A percentile compares a stretch with the other conserved stretches of the same genome.
Evolutionary conservation across 2,329 filamentous ascomycete genomes (phyloP).

Genomic region (Trichoderma harzianum): DNA sequence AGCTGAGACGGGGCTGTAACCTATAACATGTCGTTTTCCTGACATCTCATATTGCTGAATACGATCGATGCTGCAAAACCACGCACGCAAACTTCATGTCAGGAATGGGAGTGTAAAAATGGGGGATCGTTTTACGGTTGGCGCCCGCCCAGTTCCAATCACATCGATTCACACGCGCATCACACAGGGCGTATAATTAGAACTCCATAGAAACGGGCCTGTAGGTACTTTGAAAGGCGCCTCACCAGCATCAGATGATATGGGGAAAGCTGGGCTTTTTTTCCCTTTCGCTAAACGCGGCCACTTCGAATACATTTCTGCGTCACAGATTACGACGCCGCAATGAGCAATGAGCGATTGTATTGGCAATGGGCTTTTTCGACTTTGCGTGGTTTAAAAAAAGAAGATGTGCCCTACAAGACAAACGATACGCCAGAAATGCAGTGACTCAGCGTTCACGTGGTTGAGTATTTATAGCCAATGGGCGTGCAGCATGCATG

Average conservation of each 20-base stretch:
- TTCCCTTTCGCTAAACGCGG: background rate
- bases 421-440: background rate
- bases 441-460: background rate
- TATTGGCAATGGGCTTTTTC: background rate
- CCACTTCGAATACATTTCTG: background rate
- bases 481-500: background rate
- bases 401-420: background rate
- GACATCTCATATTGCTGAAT: background rate
- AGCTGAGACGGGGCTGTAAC: background rate
- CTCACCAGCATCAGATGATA: background rate
- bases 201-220: too few species aligned
- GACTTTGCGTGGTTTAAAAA: background rate
- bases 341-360: background rate
- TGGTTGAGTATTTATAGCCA: slow-evolving; percentile 1
- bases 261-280: background rate
- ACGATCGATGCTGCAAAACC: background rate
- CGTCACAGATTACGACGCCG: background rate
- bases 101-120: background rate
- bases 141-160: background rate
- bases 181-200: slow-evolving; percentile 6
- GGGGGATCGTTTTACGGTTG: background rate
- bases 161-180: slow-evolving; percentile 12
- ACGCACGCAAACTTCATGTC: background rate
- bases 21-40: background rate
- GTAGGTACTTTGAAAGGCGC: background rate